These are phyloP conservation scores for Chlorella sp. DNA, from an alignment of 139 green algal species.

Conservation along the genomic window DNA sequence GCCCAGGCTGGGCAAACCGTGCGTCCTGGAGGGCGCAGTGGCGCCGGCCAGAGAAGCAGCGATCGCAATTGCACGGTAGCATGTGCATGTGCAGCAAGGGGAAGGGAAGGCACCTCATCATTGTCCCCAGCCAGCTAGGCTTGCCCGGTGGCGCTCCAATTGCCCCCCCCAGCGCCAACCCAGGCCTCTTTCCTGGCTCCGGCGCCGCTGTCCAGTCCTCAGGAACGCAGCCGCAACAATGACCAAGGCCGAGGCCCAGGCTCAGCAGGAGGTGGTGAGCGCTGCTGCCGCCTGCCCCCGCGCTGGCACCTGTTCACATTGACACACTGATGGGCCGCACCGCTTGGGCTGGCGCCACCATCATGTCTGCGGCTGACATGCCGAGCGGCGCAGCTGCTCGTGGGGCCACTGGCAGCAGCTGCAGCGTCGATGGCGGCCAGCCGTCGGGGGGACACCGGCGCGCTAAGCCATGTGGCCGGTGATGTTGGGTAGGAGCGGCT, in stretches of 20 bases:
- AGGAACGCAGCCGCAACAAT: conserved; percentile 12
- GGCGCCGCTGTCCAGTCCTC: background rate
- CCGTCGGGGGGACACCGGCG: background rate
- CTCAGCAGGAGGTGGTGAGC: conserved; percentile 15
- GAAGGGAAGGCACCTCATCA: too few species aligned
- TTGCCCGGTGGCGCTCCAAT: too few species aligned
- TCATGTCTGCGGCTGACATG: background rate
- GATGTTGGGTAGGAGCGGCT: too few species aligned
- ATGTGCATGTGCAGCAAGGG: too few species aligned
- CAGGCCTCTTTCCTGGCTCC: background rate
- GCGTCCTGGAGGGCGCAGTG: too few species aligned
- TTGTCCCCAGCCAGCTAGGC: too few species aligned
- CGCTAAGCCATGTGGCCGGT: too few species aligned
- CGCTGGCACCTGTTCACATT: background rate
- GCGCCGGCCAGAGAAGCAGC: too few species aligned
- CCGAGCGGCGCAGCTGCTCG: background rate
- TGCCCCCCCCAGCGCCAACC: too few species aligned
- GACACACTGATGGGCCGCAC: background rate
- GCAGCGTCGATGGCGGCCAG: background rate
- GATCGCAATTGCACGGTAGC: too few species aligned
- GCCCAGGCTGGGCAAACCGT: too few species aligned
- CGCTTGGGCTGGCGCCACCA: background rate
- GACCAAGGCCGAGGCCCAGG: conserved; percentile 38
- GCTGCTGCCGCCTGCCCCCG: background rate
- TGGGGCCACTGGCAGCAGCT: background rate